Base-by-base conservation (phyloP, 805 yeast genomes). In the Wickerhamomyces bisporus region DNA sequence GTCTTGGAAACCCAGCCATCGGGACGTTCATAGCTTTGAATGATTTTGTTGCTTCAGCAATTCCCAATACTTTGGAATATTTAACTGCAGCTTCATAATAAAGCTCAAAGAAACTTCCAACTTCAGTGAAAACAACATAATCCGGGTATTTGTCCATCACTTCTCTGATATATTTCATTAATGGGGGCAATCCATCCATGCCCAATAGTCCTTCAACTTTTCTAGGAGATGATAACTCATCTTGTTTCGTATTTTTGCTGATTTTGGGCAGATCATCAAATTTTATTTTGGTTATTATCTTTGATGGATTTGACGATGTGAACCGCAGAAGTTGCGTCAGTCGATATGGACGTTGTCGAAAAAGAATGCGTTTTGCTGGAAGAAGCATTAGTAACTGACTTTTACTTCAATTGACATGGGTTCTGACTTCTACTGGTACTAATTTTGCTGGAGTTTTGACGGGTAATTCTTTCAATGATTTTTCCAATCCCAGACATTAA, bases 1-100 rank as follows among this genome's bases (percentile, higher is more conserved):
- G 61, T 5, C 74, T 66, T 0, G 98, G 98, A 50, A 93, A 93
- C 0, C 98, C 98, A 0, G 97, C 86, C 84, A 93, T 87, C 0
- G 95, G 77, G 1, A 83, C 71, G 15, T 53, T 59, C 25, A 68
- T 58, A 16, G 57, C 59, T 16, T 62, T 62, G 28, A 75, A 70
- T 38, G 64, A 64, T 49, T 75, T 71, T 26, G 65, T 65, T 0
- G 95, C 83, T 2, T 88, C 69, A 33, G 85, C 79, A 21, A 91
- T 58, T 21, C 88, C 88, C 38, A 93, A 60, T 37, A 75, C 59
- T 2, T 84, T 80, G 0, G 86, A 95, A 54, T 71, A 79, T 31
- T 68, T 70, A 9, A 77, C 75, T 1, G 98, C 98, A 43, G 88
- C 95, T 37, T 89, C 89, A 53, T 85, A 87, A 55, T 93, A 93